Evolutionary conservation across 805 yeast species (phyloP).

Genomic region (Huiozyma sinensis): DNA sequence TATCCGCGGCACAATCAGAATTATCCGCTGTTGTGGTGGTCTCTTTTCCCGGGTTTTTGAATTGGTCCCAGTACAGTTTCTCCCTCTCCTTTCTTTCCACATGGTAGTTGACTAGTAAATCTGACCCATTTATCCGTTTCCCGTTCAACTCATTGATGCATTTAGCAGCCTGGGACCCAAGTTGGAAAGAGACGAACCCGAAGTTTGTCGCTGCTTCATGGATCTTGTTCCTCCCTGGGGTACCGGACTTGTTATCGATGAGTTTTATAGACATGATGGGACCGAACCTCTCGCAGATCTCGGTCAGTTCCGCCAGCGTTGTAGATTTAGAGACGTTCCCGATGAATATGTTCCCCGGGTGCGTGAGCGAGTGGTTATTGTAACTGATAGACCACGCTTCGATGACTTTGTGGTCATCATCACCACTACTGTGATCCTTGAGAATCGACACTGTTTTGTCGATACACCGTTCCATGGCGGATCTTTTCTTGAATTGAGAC

Average conservation of each 20-base stretch:
- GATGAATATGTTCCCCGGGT: conserved; percentile 50
- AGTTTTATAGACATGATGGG: conserved; percentile 37
- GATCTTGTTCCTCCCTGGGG: conserved; percentile 18
- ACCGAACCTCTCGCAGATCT: conserved; percentile 33
- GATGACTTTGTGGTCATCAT: neutral
- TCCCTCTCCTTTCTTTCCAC: conserved; percentile 54
- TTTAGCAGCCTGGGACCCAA: conserved; percentile 45
- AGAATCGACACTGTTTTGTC: neutral
- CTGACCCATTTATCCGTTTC: conserved; percentile 21
- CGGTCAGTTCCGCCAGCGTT: conserved; percentile 29
- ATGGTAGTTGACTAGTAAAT: conserved; percentile 47
- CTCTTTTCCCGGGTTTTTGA: conserved; percentile 15
- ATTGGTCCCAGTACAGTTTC: conserved; percentile 24
- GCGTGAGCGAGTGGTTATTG: conserved; percentile 29
- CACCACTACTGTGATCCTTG: neutral
- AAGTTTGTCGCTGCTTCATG: conserved; percentile 32
- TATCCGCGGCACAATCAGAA: neutral
- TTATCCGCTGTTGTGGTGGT: conserved; percentile 14
- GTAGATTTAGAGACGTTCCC: conserved; percentile 36
- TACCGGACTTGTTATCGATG: conserved; percentile 32
- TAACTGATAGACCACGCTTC: conserved; percentile 21
- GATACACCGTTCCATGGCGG: conserved; percentile 4
- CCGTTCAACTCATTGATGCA: conserved; percentile 52
- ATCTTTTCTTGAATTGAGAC: conserved; percentile 15
- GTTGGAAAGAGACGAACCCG: conserved; percentile 59